These are phyloP conservation scores for Trebouxia sp. DNA, from an alignment of 139 green algal genomes.

Conservation along the genomic window DNA sequence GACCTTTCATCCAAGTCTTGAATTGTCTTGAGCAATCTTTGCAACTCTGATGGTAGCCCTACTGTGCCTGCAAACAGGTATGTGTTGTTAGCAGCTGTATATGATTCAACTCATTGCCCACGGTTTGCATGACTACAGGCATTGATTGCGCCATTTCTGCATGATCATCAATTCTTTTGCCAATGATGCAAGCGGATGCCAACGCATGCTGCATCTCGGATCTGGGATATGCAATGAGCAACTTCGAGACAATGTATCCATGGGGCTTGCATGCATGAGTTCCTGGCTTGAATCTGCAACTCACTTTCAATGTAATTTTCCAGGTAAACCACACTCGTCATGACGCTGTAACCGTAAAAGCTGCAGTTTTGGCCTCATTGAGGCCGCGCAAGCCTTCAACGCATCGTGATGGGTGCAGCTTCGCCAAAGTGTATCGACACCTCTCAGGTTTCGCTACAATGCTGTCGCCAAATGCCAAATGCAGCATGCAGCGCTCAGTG, in stretches of 20 bases:
- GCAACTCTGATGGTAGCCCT: slow-evolving; percentile 66
- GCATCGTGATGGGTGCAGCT: background rate
- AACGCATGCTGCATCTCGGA: no score
- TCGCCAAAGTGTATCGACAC: no score
- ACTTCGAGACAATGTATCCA: background rate
- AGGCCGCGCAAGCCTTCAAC: background rate
- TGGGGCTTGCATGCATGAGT: background rate
- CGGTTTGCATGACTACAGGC: background rate
- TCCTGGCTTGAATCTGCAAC: no score
- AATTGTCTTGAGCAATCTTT: slow-evolving; percentile 75
- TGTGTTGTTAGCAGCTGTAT: no score
- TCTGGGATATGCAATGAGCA: no score
- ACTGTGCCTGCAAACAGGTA: slow-evolving; percentile 37
- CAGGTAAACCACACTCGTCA: slow-evolving; percentile 63
- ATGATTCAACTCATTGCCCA: no score
- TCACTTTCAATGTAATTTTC: slow-evolving; percentile 76
- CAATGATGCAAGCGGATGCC: no score
- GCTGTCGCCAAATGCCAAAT: no score
- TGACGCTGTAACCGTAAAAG: slow-evolving; percentile 20
- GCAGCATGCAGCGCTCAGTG: no score
- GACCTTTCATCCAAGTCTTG: slow-evolving; percentile 69
- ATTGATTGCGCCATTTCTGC: background rate
- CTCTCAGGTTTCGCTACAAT: background rate
- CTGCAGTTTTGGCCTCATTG: background rate
- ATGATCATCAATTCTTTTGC: background rate